Base-by-base conservation (phyloP, 2,329 filamentous ascomycete species). In the Nigrospora osmanthi region DNA sequence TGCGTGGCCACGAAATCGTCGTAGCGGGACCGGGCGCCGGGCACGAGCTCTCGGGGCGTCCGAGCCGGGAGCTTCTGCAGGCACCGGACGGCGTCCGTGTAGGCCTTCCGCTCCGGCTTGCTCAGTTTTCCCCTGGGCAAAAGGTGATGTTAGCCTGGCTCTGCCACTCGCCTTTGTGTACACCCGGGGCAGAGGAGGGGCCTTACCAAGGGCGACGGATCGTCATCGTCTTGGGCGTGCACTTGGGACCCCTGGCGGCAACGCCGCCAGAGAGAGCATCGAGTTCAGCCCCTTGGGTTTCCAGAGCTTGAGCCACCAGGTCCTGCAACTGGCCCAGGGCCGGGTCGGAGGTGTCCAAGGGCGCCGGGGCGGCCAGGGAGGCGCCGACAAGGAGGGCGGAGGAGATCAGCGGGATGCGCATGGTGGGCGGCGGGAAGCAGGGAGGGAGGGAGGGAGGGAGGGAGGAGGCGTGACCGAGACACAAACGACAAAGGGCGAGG, bases 1-100 rank as follows among this genome's bases (percentile, higher is more conserved):
- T 59, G 57, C 11, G 49, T 48, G 35, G 49, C 57, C 11, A 55
- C 49, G 30, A 56, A 60, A 48, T 60, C 57, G 35, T 60, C 57
- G 37, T 50, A 59, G 11, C 54, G 50, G 6, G 47, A 50, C 35
- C 45, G 45, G 15, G 46, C 55, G 6, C 55, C 56, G 15, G 56
- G 51, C 3, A 46, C 52, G n/a, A 52, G 28, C 9, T 38, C 42
- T 16, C 34, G 31, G 11, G 49, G 49, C 4, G 49, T 52, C 28
- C 34, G 46, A 10, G 53, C 46, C 4, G 53, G 52, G 14, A 49
- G 36, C 4, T 44, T 39, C 45, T 54, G 50, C 14, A 57, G 34
- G 30, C 55, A 56, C 31, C 47, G 46, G 16, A 56, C 51, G 23
- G 55, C 55, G 15, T 48, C 43, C 11, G 48, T 51, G 32, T 56